phyloP scores from a whole-genome alignment of 768 basidiomycete species.

The Termitomyces sp. region DNA sequence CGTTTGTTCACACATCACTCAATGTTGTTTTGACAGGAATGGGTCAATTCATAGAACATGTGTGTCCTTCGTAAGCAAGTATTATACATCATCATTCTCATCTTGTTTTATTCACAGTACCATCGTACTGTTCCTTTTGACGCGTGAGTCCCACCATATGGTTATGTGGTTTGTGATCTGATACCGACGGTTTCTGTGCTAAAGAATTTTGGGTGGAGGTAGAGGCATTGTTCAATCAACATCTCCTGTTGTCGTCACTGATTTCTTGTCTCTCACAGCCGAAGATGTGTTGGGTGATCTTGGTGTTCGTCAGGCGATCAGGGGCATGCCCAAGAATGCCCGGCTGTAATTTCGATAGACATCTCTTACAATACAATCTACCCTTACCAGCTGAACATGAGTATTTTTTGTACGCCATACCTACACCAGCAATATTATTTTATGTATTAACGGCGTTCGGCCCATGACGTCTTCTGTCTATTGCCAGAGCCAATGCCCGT shows the following conservation, averaged over 20 bases:
- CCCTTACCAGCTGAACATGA: too few relatives aligned
- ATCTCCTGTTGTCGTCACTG: not conserved
- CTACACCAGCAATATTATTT: not conserved
- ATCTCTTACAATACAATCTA: conserved; percentile 1
- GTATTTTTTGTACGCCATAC: too few relatives aligned
- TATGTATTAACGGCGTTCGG: conserved; percentile 14
- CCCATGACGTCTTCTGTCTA: conserved; percentile 14
- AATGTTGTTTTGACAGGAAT: conserved; percentile 28
- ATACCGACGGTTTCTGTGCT: not conserved
- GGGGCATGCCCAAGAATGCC: conserved; percentile 66
- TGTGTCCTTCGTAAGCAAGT: conserved; percentile 18
- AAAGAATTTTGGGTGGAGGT: conserved; percentile 66
- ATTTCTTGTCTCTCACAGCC: conserved; percentile 28
- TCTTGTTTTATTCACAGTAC: conserved; percentile 36
- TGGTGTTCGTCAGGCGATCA: conserved; percentile 76
- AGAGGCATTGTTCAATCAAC: conserved; percentile 2
- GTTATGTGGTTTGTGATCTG: not conserved
- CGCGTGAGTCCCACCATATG: conserved; percentile 29
- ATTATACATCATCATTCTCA: conserved; percentile 8
- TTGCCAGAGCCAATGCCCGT: conserved; percentile 24
- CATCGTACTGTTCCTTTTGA: conserved; percentile 65
- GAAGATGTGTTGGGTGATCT: conserved; percentile 80
- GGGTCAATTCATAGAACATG: conserved; percentile 69
- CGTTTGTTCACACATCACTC: not conserved
- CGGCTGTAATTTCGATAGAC: conserved; percentile 38